These are phyloP conservation scores for Nigrospora oryzae DNA, from an alignment of 2,329 filamentous ascomycete genomes.

Conservation along the genomic window DNA sequence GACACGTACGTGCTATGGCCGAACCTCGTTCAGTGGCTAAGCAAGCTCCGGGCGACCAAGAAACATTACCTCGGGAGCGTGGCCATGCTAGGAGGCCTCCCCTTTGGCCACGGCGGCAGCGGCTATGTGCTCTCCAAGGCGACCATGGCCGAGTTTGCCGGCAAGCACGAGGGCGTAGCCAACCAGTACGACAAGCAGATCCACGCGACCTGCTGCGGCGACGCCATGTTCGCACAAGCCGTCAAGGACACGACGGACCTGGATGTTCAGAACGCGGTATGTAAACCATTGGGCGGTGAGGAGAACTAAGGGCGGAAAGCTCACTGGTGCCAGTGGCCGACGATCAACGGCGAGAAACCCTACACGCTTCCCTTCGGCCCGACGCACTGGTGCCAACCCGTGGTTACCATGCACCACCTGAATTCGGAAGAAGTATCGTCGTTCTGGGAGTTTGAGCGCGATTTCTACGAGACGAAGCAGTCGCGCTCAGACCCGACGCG, in stretches of 20 bases:
- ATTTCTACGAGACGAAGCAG: conserved; percentile 18
- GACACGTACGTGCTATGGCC: conserved; percentile 50
- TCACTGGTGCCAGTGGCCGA: conserved; percentile 31
- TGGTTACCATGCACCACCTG: conserved; percentile 49
- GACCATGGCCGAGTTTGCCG: conserved; percentile 39
- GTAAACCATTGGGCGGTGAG: conserved; percentile 13
- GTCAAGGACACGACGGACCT: conserved; percentile 34
- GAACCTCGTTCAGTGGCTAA: conserved; percentile 40
- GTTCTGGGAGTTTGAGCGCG: conserved; percentile 43
- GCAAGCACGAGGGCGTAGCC: conserved; percentile 30
- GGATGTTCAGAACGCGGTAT: conserved; percentile 30
- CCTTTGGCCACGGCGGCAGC: conserved; percentile 48
- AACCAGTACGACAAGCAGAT: conserved; percentile 35
- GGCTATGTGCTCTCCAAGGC: conserved; percentile 44
- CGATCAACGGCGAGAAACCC: conserved; percentile 48
- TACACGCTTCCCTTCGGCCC: conserved; percentile 36
- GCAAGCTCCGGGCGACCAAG: conserved; percentile 29
- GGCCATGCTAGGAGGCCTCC: conserved; percentile 28
- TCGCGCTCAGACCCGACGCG: conserved; percentile 8
- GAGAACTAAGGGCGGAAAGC: conserved; percentile 3
- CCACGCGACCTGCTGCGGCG: conserved; percentile 38
- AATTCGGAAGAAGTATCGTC: conserved; percentile 38
- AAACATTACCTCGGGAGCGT: conserved; percentile 42
- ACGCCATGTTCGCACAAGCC: conserved; percentile 37
- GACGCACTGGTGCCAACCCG: conserved; percentile 46